These are phyloP conservation scores for Neospora caninum DNA, from an alignment of 169 alveolate species.

Conservation along the genomic window DNA sequence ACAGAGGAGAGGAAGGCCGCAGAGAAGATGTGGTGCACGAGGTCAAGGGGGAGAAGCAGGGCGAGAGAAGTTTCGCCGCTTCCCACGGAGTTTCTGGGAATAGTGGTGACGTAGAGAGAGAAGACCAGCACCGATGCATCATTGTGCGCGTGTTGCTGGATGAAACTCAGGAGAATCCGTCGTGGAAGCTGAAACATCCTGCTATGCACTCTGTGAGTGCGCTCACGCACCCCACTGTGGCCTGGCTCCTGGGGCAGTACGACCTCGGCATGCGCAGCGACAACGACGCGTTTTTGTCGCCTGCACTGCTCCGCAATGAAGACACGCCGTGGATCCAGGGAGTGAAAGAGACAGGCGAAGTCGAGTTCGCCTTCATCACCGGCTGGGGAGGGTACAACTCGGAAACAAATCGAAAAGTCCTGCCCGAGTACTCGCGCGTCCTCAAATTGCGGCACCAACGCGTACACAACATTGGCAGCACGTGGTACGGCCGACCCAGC, in stretches of 20 bases:
- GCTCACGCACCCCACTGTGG: not conserved
- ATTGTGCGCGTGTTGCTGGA: conserved; percentile 2
- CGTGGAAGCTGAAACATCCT: conserved; percentile 1
- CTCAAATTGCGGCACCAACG: not conserved
- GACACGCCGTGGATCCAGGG: conserved; percentile 23
- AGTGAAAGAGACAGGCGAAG: conserved; percentile 1
- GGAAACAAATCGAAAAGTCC: not conserved
- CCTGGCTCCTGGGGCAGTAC: conserved; percentile 14
- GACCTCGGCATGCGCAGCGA: conserved; percentile 25
- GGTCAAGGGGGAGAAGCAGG: not conserved
- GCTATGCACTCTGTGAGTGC: conserved; percentile 36
- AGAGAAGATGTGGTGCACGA: not conserved
- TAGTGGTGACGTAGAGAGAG: not conserved
- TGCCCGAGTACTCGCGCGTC: not conserved
- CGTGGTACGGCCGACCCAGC: conserved; percentile 26
- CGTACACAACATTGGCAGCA: conserved; percentile 1
- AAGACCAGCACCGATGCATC: not conserved
- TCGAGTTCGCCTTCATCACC: not conserved
- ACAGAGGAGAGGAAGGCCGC: not conserved
- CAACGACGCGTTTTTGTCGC: conserved; percentile 17
- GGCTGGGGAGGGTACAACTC: conserved; percentile 7
- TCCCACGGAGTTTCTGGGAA: not conserved
- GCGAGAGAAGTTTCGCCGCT: too few relatives aligned
- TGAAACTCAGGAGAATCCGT: conserved; percentile 2
- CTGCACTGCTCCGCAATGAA: not conserved